Conservation (phyloP, 305 asterid genomes). For the Galium porrigens region DNA sequence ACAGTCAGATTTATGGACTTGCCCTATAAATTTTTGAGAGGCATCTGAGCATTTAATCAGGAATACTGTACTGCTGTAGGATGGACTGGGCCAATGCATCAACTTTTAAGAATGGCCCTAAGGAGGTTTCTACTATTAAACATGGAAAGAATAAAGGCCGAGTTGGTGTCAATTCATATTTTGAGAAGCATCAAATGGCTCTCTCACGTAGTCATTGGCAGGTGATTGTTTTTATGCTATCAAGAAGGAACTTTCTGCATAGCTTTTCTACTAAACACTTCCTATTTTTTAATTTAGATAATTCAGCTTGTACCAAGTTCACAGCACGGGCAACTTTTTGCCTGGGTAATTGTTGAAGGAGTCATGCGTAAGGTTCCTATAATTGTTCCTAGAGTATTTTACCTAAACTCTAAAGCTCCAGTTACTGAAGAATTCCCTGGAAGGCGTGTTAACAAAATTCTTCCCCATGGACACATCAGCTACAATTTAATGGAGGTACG, state of each 20-base stretch:
- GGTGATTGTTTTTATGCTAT: conserved; percentile 35
- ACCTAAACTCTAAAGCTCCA: conserved; percentile 91
- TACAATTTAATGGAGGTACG: conserved; percentile 78
- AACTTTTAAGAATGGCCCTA: conserved; percentile 28
- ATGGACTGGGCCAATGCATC: conserved; percentile 31
- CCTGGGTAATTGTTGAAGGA: conserved; percentile 89
- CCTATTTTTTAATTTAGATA: conserved; percentile 38
- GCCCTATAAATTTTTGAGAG: background rate
- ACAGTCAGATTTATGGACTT: background rate
- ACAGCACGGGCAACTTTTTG: conserved; percentile 64
- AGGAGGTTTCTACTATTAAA: conserved; percentile 30
- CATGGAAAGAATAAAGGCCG: conserved; percentile 37
- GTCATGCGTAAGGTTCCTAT: conserved; percentile 69
- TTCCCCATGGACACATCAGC: conserved; percentile 87
- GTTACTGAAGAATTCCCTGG: conserved; percentile 94
- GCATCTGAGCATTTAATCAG: background rate
- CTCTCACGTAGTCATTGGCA: conserved; percentile 84
- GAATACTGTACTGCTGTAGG: conserved; percentile 24
- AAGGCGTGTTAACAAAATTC: conserved; percentile 75
- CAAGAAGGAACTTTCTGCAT: conserved; percentile 11
- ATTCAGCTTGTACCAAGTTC: conserved; percentile 68
- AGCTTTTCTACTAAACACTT: conserved; percentile 19
- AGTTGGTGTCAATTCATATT: conserved; percentile 64
- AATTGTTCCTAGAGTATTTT: conserved; percentile 65
- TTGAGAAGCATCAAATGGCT: conserved; percentile 67